Percentiles rank a stretch among this genome's conserved stretches.
phyloP scores from a whole-genome alignment of 2,329 filamentous ascomycete genomes.

The Aureobasidium zeae region DNA sequence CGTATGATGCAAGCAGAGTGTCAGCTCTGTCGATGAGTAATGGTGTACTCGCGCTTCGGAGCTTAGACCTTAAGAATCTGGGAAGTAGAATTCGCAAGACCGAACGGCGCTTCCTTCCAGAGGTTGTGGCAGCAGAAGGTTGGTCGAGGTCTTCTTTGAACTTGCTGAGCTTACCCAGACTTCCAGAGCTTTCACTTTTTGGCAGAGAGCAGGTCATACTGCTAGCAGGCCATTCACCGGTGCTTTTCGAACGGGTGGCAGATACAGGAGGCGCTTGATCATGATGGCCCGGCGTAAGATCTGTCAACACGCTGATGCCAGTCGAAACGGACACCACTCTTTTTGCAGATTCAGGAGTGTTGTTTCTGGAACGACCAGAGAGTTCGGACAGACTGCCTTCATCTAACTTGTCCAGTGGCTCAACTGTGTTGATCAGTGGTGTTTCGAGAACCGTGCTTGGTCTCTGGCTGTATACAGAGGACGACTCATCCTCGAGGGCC shows the following conservation, averaged over 20 bases:
- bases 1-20: slow-evolving; percentile 16
- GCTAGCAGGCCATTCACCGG: neutral
- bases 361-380: no score
- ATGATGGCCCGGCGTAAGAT: neutral
- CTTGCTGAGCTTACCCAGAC: slow-evolving; percentile 16
- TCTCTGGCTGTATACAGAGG: slow-evolving; percentile 34
- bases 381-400: no score
- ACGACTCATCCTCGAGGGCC: slow-evolving; percentile 26
- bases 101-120: slow-evolving; percentile 23
- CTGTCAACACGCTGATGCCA: slow-evolving; percentile 2
- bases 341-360: neutral
- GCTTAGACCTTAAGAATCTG: slow-evolving; percentile 19
- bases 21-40: slow-evolving; percentile 15
- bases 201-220: neutral
- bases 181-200: slow-evolving; percentile 25
- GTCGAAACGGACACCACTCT: neutral
- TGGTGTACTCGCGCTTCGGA: slow-evolving; percentile 23
- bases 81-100: slow-evolving; percentile 25
- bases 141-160: slow-evolving; percentile 17
- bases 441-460: slow-evolving; percentile 2
- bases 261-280: neutral
- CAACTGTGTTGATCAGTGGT: neutral
- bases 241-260: neutral
- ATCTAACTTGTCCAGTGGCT: no score
- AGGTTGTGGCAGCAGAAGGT: slow-evolving; percentile 20